These are phyloP conservation scores for Discostella stelligeroides DNA, from an alignment of 108 stramenopile species.

Conservation along the genomic window DNA sequence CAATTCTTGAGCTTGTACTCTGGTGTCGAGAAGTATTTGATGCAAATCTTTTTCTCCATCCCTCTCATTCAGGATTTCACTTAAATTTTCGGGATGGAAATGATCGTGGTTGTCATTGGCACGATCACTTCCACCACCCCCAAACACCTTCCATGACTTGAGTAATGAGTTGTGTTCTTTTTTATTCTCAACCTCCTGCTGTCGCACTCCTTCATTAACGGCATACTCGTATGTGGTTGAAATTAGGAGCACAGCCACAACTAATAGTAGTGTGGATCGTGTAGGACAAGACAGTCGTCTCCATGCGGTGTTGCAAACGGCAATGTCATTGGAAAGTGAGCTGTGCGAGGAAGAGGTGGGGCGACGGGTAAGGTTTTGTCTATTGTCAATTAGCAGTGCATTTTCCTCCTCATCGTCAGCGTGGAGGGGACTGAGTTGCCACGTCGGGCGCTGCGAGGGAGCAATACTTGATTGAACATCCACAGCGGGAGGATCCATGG, in stretches of 20 bases:
- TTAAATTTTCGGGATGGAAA: neutral
- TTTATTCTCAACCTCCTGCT: neutral
- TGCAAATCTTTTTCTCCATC: conserved; percentile 11
- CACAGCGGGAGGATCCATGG: too few species aligned
- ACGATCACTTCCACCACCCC: neutral
- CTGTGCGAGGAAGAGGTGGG: neutral
- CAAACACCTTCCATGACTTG: neutral
- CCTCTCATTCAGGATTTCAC: too few species aligned
- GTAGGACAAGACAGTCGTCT: conserved; percentile 8
- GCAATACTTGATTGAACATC: too few species aligned
- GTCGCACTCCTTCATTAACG: conserved; percentile 13
- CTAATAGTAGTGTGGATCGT: neutral
- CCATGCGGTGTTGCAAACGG: neutral
- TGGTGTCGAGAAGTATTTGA: conserved; percentile 18
- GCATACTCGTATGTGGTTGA: conserved; percentile 10
- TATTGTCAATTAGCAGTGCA: neutral
- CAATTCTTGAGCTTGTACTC: conserved; percentile 25
- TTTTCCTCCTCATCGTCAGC: conserved; percentile 11
- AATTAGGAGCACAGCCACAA: neutral
- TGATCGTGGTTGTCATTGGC: neutral
- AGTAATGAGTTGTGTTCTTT: neutral
- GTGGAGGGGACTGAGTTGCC: neutral
- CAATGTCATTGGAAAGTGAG: neutral
- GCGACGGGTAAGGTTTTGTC: neutral
- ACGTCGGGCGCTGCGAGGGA: conserved; percentile 4